Evolutionary conservation across 2,329 filamentous ascomycete species (phyloP).

Genomic region (Lachnellula arida): DNA sequence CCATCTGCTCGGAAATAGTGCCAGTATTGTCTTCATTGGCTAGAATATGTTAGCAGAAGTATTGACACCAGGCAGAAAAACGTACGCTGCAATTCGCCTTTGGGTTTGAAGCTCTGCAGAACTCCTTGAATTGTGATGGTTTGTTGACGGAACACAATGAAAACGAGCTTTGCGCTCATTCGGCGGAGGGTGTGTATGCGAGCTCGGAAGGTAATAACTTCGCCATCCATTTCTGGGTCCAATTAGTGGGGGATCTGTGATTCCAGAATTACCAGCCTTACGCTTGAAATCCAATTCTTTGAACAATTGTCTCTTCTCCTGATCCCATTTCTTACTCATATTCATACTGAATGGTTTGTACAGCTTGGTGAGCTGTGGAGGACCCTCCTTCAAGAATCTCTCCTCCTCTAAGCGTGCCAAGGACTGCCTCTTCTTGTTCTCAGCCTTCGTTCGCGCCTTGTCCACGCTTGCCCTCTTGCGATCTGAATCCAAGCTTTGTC

Average conservation of each 20-base stretch:
- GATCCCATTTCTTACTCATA: slow-evolving; percentile 30
- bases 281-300: slow-evolving; percentile 29
- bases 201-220: slow-evolving; percentile 52
- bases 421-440: slow-evolving; percentile 24
- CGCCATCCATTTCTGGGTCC: slow-evolving; percentile 23
- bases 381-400: slow-evolving; percentile 27
- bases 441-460: slow-evolving; percentile 22
- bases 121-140: slow-evolving; percentile 81
- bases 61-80: not conserved
- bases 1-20: slow-evolving; percentile 65
- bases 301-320: slow-evolving; percentile 28
- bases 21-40: slow-evolving; percentile 36
- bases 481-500: slow-evolving; percentile 24
- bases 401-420: slow-evolving; percentile 30
- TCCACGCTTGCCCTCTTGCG: slow-evolving; percentile 23
- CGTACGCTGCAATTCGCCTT: slow-evolving; percentile 19
- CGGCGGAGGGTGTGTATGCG: slow-evolving; percentile 75
- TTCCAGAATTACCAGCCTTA: slow-evolving; percentile 8
- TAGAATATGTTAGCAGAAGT: slow-evolving; percentile 8
- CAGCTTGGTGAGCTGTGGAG: slow-evolving; percentile 26
- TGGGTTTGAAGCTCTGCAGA: slow-evolving; percentile 38
- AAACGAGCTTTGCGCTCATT: slow-evolving; percentile 77
- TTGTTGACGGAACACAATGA: slow-evolving; percentile 82
- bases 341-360: slow-evolving; percentile 33
- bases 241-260: not conserved